Percentiles rank a stretch among this genome's conserved stretches.
These are phyloP conservation scores for Tausonia pullulans DNA, from an alignment of 1,284 basidiomycete species.

Conservation along the genomic window DNA sequence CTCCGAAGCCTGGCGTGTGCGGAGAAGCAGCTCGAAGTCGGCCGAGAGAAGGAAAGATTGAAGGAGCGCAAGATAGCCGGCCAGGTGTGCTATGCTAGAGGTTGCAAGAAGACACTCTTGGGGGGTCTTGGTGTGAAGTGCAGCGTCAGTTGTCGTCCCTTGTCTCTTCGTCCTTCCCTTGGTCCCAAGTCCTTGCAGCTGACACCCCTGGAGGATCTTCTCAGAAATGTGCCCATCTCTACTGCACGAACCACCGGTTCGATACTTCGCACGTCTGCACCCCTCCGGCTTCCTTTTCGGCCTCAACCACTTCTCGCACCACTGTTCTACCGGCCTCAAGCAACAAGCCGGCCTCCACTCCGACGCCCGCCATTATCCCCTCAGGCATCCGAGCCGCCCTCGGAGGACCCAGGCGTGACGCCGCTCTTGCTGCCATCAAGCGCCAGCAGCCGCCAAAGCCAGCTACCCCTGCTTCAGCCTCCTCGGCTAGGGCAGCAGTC, in stretches of 20 bases:
- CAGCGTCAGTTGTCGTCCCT: not conserved
- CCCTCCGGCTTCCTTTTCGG: too few species aligned
- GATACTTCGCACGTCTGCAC: too few species aligned
- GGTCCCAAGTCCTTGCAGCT: not conserved
- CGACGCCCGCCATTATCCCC: not conserved
- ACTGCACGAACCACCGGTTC: slow-evolving; percentile 5
- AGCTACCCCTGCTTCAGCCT: too few species aligned
- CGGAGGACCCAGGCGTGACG: slow-evolving; percentile 6
- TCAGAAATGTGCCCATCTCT: slow-evolving; percentile 1
- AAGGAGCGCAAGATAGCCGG: not conserved
- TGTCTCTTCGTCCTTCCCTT: not conserved
- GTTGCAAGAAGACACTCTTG: slow-evolving; percentile 3
- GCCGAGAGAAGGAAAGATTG: slow-evolving; percentile 1
- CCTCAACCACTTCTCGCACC: too few species aligned
- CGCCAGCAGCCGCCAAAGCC: not conserved
- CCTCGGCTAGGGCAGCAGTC: too few species aligned
- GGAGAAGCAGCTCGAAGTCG: not conserved
- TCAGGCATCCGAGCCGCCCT: not conserved
- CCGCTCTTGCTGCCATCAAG: slow-evolving; percentile 12
- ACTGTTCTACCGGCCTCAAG: too few species aligned
- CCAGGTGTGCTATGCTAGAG: slow-evolving; percentile 1
- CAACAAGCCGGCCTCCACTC: not conserved
- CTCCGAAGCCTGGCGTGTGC: not conserved
- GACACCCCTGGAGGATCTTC: too few species aligned
- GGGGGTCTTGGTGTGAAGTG: slow-evolving; percentile 9